These are phyloP conservation scores for Paramecium biaurelia DNA, from an alignment of 73 alveolate genomes.

Conservation along the genomic window DNA sequence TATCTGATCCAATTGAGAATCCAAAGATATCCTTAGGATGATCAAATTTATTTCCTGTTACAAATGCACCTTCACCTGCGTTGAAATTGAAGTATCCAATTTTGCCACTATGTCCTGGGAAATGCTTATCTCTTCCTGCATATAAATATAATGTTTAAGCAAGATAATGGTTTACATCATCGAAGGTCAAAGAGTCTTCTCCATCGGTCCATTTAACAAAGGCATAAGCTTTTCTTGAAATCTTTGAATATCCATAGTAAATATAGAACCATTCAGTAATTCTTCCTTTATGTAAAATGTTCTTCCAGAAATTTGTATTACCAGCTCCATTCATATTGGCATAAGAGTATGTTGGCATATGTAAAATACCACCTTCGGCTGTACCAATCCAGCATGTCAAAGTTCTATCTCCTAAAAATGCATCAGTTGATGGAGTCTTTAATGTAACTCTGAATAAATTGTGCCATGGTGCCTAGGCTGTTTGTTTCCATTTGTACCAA, in stretches of 20 bases:
- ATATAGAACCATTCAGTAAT: conserved; percentile 20
- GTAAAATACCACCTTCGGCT: conserved; percentile 44
- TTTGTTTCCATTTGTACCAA: conserved; percentile 47
- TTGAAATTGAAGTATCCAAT: conserved; percentile 49
- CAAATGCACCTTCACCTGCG: conserved; percentile 43
- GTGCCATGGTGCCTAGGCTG: conserved; percentile 56
- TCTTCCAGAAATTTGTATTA: neutral
- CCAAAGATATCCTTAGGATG: conserved; percentile 39
- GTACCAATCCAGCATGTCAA: conserved; percentile 35
- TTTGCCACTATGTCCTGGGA: conserved; percentile 26
- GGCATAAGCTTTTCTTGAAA: neutral
- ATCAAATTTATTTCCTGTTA: neutral
- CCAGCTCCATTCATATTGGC: conserved; percentile 43
- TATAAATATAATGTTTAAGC: neutral
- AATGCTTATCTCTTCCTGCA: conserved; percentile 46
- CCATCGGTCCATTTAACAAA: conserved; percentile 45
- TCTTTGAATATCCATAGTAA: conserved; percentile 42
- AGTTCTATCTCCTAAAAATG: conserved; percentile 33
- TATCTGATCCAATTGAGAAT: neutral
- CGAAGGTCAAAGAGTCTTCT: conserved; percentile 9
- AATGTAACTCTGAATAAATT: conserved; percentile 45
- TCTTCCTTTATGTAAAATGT: conserved; percentile 9
- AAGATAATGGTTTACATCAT: conserved; percentile 2
- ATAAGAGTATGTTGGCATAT: conserved; percentile 36
- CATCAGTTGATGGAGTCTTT: conserved; percentile 54